Percentiles rank a stretch among this genome's conserved stretches.
These are phyloP conservation scores for Mycena galericulata DNA, from an alignment of 768 basidiomycete genomes.

Conservation along the genomic window DNA sequence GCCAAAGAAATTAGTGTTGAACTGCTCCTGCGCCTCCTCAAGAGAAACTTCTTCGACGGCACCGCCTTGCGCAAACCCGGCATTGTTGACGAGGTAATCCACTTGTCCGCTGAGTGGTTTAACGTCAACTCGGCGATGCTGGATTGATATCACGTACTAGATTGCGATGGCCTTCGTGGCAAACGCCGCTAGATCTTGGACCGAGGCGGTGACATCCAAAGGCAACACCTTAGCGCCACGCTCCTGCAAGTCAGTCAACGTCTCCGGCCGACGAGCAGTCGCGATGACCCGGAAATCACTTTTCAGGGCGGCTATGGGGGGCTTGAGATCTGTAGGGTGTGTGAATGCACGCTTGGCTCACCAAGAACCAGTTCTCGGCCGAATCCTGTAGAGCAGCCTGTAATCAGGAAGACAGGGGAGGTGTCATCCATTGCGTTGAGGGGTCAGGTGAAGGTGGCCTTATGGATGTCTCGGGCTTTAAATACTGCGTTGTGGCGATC, in stretches of 20 bases:
- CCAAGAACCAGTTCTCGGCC: slow-evolving; percentile 39
- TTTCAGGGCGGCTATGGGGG: neutral
- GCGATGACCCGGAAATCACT: slow-evolving; percentile 12
- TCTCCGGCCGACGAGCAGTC: slow-evolving; percentile 1
- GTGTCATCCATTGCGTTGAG: too few relatives aligned
- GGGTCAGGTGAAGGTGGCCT: too few relatives aligned
- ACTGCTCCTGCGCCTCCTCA: neutral
- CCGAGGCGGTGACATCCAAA: slow-evolving; percentile 5
- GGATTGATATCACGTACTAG: neutral
- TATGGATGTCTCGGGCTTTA: too few relatives aligned
- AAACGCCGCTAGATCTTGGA: neutral
- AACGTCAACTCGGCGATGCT: too few relatives aligned
- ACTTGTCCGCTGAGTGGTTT: slow-evolving; percentile 3
- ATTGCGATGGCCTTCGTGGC: slow-evolving; percentile 1
- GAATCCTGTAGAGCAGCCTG: slow-evolving; percentile 45
- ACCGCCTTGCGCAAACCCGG: slow-evolving; percentile 4
- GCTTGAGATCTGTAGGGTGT: neutral
- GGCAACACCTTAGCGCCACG: neutral
- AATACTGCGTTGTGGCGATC: too few relatives aligned
- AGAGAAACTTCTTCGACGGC: slow-evolving; percentile 5
- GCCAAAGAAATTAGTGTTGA: slow-evolving; percentile 15
- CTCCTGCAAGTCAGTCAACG: neutral
- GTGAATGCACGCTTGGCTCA: neutral
- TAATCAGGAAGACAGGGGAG: slow-evolving; percentile 37
- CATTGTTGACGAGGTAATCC: slow-evolving; percentile 14